These are phyloP conservation scores for Solanum chilense DNA, from an alignment of 257 asterid genomes.

Conservation along the genomic window DNA sequence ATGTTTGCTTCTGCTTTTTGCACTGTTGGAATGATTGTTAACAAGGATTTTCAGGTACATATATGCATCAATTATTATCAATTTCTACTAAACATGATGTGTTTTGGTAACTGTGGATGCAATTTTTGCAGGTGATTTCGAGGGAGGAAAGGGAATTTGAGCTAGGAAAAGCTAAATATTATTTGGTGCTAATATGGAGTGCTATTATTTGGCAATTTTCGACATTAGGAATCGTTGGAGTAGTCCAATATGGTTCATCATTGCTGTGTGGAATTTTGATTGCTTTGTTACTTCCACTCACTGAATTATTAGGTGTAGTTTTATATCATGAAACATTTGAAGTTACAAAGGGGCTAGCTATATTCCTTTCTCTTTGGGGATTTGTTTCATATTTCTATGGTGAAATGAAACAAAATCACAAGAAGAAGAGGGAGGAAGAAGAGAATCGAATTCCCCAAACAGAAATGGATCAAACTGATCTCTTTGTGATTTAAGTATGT, in stretches of 20 bases:
- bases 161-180: neutral
- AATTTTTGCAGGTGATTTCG: neutral
- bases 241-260: neutral
- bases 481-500: neutral
- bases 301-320: neutral
- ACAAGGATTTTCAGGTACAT: constrained; percentile 21
- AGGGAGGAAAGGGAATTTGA: constrained; percentile 5
- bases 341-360: constrained; percentile 6
- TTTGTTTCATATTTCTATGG: constrained; percentile 20
- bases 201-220: constrained; percentile 5
- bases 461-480: neutral
- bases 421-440: neutral
- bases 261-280: neutral
- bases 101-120: neutral
- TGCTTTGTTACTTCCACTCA: neutral
- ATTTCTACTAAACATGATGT: neutral
- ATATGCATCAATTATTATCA: too few species aligned
- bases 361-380: constrained; percentile 24
- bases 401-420: neutral
- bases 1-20: constrained; percentile 6
- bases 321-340: constrained; percentile 2
- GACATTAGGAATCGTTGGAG: constrained; percentile 1
- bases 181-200: neutral
- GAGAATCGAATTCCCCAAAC: neutral
- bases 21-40: constrained; percentile 11